Evolutionary conservation across 169 alveolate genomes (phyloP).

Genomic region (Plasmodium billcollinsi): DNA sequence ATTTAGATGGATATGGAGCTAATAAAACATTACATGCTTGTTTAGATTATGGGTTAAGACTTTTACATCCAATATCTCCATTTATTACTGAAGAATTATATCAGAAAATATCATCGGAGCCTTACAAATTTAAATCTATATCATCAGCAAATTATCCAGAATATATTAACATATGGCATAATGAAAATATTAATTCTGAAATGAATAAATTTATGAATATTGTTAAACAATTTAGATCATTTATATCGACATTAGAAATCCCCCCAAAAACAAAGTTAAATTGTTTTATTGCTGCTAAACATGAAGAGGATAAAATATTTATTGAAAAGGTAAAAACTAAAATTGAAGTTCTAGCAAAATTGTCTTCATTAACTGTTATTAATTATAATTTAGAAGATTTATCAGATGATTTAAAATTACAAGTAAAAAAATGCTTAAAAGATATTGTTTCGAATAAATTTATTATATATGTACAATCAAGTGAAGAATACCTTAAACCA

Average conservation of each 20-base stretch:
- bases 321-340: constrained; percentile 78
- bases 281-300: constrained; percentile 82
- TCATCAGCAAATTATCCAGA: constrained; percentile 82
- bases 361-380: constrained; percentile 31
- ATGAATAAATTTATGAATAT: constrained; percentile 78
- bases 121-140: constrained; percentile 78
- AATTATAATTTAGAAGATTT: constrained; percentile 73
- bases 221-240: constrained; percentile 84
- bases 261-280: constrained; percentile 81
- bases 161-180: constrained; percentile 43
- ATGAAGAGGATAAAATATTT: constrained; percentile 53
- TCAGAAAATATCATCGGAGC: constrained; percentile 91
- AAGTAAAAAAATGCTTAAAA: constrained; percentile 55
- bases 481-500: constrained; percentile 79
- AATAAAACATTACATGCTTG: constrained; percentile 84
- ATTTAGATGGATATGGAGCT: constrained; percentile 59
- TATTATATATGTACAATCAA: constrained; percentile 81
- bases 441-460: constrained; percentile 77
- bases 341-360: constrained; percentile 73
- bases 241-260: constrained; percentile 84
- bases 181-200: constrained; percentile 66
- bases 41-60: constrained; percentile 89
- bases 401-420: constrained; percentile 23
- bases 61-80: constrained; percentile 98
- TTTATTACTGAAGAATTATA: constrained; percentile 98